Evolutionary conservation across 2,329 filamentous ascomycete genomes (phyloP).

Genomic region (Pestalotiopsis sp.): DNA sequence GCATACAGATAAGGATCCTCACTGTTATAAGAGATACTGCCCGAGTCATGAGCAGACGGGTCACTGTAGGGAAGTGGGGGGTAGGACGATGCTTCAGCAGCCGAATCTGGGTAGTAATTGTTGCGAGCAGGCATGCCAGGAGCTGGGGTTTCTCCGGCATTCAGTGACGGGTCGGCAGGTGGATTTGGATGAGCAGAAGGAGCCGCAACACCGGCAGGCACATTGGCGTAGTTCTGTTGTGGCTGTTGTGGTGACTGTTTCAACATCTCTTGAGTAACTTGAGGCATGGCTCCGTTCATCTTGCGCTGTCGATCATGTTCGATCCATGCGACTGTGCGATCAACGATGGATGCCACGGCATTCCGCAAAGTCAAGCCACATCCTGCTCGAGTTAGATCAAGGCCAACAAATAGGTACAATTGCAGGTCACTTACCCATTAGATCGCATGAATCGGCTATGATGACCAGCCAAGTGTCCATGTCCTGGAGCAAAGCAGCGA

Average conservation of each 20-base stretch:
- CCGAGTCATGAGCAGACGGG: conserved; percentile 23
- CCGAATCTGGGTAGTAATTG: conserved; percentile 29
- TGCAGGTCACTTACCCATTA: conserved; percentile 60
- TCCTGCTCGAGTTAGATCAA: conserved; percentile 32
- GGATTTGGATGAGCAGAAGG: conserved; percentile 18
- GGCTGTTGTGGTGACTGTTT: conserved; percentile 33
- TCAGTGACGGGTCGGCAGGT: conserved; percentile 22
- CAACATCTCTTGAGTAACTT: conserved; percentile 29
- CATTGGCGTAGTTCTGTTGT: conserved; percentile 28
- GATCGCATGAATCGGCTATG: conserved; percentile 65
- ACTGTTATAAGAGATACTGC: conserved; percentile 28
- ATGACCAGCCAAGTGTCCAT: conserved; percentile 73
- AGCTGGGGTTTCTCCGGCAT: conserved; percentile 19
- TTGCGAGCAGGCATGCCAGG: conserved; percentile 26
- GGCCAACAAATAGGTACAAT: no score
- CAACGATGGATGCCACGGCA: conserved; percentile 51
- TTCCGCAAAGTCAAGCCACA: conserved; percentile 45
- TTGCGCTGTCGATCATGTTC: conserved; percentile 50
- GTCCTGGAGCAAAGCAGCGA: conserved; percentile 63
- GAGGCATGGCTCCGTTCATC: conserved; percentile 22
- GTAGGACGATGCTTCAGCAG: conserved; percentile 28
- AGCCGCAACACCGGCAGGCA: conserved; percentile 22
- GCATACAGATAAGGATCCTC: conserved; percentile 28
- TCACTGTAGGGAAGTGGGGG: conserved; percentile 30
- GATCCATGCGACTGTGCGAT: conserved; percentile 55